These are phyloP conservation scores for Phaeosphaeria sp. DNA, from an alignment of 2,329 filamentous ascomycete genomes.

Conservation along the genomic window DNA sequence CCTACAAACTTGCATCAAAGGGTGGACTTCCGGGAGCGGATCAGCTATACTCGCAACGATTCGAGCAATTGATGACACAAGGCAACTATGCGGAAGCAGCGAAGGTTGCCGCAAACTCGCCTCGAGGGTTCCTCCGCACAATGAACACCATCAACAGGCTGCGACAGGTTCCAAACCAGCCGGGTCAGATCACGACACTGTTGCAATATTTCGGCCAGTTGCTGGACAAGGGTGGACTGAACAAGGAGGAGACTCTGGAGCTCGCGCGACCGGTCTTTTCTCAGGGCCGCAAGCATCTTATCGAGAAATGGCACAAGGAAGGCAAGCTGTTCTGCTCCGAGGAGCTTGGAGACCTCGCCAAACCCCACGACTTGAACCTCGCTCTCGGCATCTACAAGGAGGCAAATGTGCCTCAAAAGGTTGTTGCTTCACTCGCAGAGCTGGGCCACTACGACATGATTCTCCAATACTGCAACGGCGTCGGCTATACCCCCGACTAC, in stretches of 20 bases:
- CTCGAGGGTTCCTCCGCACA: constrained; percentile 92
- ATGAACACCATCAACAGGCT: constrained; percentile 95
- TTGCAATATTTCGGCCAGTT: constrained; percentile 98
- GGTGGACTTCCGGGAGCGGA: constrained; percentile 94
- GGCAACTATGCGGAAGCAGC: constrained; percentile 88
- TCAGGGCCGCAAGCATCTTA: constrained; percentile 91
- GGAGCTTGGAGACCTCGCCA: constrained; percentile 92
- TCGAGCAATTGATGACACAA: constrained; percentile 82
- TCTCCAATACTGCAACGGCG: constrained; percentile 83
- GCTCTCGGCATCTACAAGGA: constrained; percentile 90
- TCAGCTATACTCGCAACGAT: constrained; percentile 89
- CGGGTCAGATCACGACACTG: constrained; percentile 89
- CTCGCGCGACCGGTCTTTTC: constrained; percentile 89
- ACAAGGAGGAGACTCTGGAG: constrained; percentile 93
- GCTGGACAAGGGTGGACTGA: constrained; percentile 91
- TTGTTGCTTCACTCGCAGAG: constrained; percentile 93
- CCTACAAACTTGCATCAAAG: constrained; percentile 94
- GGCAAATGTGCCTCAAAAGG: constrained; percentile 90
- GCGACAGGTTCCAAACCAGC: constrained; percentile 81
- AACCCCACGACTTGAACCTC: constrained; percentile 85
- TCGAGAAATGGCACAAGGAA: constrained; percentile 98
- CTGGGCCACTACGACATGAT: constrained; percentile 98
- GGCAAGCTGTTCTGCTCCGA: constrained; percentile 96
- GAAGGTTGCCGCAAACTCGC: constrained; percentile 95
- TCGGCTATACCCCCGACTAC: constrained; percentile 93